These are phyloP conservation scores for Cryptosporidium andersoni DNA, from an alignment of 169 alveolate species.

Conservation along the genomic window DNA sequence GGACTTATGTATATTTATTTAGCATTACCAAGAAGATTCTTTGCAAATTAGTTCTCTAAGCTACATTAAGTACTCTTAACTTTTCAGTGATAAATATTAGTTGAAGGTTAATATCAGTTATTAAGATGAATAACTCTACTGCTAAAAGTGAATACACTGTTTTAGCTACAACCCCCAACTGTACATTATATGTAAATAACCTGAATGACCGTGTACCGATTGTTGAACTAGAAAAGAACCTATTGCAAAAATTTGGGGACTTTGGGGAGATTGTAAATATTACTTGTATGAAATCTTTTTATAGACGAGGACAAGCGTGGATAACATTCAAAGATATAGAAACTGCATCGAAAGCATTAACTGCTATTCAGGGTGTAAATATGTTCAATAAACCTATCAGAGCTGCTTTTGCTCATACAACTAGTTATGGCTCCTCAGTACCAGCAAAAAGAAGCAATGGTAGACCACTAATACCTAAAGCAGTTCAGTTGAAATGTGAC, in stretches of 20 bases:
- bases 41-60: too few relatives aligned
- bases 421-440: not conserved
- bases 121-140: too few relatives aligned
- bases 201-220: constrained; percentile 21
- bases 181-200: constrained; percentile 34
- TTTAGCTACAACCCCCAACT: not conserved
- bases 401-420: constrained; percentile 17
- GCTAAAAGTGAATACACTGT: too few relatives aligned
- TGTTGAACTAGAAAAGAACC: not conserved
- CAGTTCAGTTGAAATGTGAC: constrained; percentile 9
- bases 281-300: constrained; percentile 32
- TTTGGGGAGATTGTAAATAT: constrained; percentile 46
- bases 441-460: not conserved
- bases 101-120: too few relatives aligned
- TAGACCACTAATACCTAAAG: constrained; percentile 19
- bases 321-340: constrained; percentile 14
- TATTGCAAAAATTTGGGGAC: constrained; percentile 5
- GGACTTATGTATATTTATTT: too few relatives aligned
- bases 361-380: not conserved
- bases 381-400: constrained; percentile 14
- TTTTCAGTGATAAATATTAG: too few relatives aligned
- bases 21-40: too few relatives aligned
- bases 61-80: too few relatives aligned
- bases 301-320: constrained; percentile 69
- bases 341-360: constrained; percentile 37